A percentile compares a stretch with the other conserved stretches of the same genome.
Conservation (phyloP, 2,329 filamentous ascomycete genomes). For the Aspergillus jensenii region DNA sequence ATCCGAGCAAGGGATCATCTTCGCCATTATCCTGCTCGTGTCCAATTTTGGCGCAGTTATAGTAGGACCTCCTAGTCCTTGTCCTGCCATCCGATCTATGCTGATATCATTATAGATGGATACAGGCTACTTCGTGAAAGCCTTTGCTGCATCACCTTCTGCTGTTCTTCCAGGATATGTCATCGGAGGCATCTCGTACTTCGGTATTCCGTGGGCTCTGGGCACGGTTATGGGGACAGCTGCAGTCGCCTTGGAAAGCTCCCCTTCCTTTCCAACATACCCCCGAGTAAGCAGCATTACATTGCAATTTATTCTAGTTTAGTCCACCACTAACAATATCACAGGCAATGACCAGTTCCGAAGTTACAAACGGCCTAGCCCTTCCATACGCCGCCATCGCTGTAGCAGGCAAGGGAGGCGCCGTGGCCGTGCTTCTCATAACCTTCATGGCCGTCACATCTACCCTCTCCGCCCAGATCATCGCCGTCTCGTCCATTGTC, state of each 20-base stretch:
- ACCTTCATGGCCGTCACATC: background rate
- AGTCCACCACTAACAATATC: background rate
- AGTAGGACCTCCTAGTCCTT: conserved; percentile 16
- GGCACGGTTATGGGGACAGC: conserved; percentile 53
- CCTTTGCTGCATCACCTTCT: conserved; percentile 49
- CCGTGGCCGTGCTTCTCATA: background rate
- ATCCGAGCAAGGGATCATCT: conserved; percentile 52
- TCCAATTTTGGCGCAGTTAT: conserved; percentile 56
- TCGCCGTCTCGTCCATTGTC: background rate
- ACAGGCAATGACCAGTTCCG: conserved; percentile 37
- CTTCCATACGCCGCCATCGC: conserved; percentile 41
- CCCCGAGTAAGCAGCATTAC: conserved; percentile 37
- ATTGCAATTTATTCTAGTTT: background rate
- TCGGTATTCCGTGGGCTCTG: conserved; percentile 54
- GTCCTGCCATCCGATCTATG: background rate
- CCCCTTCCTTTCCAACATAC: conserved; percentile 54
- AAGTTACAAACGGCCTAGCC: conserved; percentile 39
- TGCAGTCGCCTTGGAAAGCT: conserved; percentile 50
- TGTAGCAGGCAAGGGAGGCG: conserved; percentile 15
- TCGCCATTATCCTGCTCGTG: conserved; percentile 47
- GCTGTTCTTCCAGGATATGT: conserved; percentile 54
- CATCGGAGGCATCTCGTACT: conserved; percentile 54
- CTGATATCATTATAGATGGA: conserved; percentile 42
- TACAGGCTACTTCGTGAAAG: conserved; percentile 55
- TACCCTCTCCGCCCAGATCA: background rate